Base-by-base conservation (phyloP, 2,329 filamentous ascomycete genomes). In the Xylaria arbuscula region DNA sequence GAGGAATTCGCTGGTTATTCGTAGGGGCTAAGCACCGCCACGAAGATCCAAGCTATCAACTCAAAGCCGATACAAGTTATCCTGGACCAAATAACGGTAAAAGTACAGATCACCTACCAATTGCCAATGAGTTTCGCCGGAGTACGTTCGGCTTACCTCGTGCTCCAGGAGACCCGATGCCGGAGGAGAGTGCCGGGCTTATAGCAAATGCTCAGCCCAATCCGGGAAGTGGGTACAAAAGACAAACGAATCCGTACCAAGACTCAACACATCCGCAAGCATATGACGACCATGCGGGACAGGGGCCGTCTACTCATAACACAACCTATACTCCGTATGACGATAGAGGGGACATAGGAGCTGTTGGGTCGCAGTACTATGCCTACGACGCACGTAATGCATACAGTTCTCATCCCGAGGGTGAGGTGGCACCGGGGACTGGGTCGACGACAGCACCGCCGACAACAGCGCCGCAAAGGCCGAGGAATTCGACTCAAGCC, bases 1-100 rank as follows among this genome's bases (percentile, higher is more conserved):
- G 93, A 59, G 91, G 92, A 24, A 87, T 93, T 74, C 87, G 91
- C 73, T 97, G 93, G 94, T 83, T 97, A 22, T 90, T 94, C 70
- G 88, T 93, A 17, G 93, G 93, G 50, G 86, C 88, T 62, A 90
- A 88, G 77, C 80, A 83, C 69, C 86, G 91, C 67, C 83, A 85
- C 72, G 76, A 84, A 19, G 86, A 89, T 69, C 63, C 79, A 48
- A 87, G 84, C 72, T 88, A 88, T 73, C 79, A 80, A 68, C 72
- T 80, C 64, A 80, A 82, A 62, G 71, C 81, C 48, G 81, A 83
- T 70, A 83, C 74, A 70, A 81, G 72, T 72, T 84, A 73, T 74
- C 77, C 73, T 66, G 80, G 74, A 75, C 73, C 76, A 10, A 68
- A 69, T 66, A 61, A 59, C 0, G 72, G 65, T 32, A 80, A 76